These are phyloP conservation scores for Fusarium sublunatum DNA, from an alignment of 2,329 filamentous ascomycete genomes.

Conservation along the genomic window DNA sequence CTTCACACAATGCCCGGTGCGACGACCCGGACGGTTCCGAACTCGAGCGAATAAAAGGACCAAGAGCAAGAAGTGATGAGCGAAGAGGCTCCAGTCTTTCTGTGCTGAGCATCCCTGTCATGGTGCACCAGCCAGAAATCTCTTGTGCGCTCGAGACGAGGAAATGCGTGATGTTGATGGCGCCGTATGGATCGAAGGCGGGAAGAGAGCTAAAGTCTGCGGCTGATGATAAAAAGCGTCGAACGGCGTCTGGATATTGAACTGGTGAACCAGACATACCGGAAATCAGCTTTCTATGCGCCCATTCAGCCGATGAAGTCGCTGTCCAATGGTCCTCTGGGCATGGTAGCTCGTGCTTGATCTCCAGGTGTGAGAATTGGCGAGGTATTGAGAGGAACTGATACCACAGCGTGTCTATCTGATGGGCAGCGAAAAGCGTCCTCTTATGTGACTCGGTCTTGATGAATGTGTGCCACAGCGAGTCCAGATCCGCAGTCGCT, in stretches of 20 bases:
- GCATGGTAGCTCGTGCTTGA: slow-evolving; percentile 58
- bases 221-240: slow-evolving; percentile 50
- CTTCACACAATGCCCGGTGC: slow-evolving; percentile 45
- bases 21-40: slow-evolving; percentile 18
- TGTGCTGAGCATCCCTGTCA: slow-evolving; percentile 55
- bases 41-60: slow-evolving; percentile 19
- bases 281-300: slow-evolving; percentile 47
- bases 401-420: slow-evolving; percentile 58
- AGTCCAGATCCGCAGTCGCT: slow-evolving; percentile 14
- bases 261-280: slow-evolving; percentile 1
- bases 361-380: slow-evolving; percentile 54
- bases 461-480: slow-evolving; percentile 54
- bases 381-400: slow-evolving; percentile 55
- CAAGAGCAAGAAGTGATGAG: slow-evolving; percentile 51
- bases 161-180: slow-evolving; percentile 56
- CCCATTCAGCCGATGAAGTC: slow-evolving; percentile 51
- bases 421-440: slow-evolving; percentile 56
- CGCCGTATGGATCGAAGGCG: slow-evolving; percentile 54
- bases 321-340: slow-evolving; percentile 53
- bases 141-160: slow-evolving; percentile 56
- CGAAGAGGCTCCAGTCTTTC: slow-evolving; percentile 52
- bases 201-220: slow-evolving; percentile 45
- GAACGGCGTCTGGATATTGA: slow-evolving; percentile 27
- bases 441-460: slow-evolving; percentile 55
- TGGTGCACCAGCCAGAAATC: slow-evolving; percentile 57